A percentile compares a stretch with the other conserved stretches of the same genome.
These are phyloP conservation scores for Nothophoma quercina DNA, from an alignment of 2,329 filamentous ascomycete species.

Conservation along the genomic window DNA sequence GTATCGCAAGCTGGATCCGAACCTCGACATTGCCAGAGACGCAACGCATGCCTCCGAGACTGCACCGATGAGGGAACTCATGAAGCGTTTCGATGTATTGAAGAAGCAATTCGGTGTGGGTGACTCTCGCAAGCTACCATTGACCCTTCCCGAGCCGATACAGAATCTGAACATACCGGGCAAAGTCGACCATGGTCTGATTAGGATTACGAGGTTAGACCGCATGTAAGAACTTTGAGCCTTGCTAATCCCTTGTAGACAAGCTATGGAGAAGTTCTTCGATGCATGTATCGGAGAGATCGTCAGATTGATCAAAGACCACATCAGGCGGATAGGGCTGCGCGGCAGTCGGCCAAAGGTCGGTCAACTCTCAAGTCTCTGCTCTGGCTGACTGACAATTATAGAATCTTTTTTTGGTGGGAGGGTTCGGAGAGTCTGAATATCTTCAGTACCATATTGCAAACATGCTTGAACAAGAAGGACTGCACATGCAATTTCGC, in stretches of 20 bases:
- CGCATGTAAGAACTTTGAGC: neutral
- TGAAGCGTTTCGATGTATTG: constrained; percentile 30
- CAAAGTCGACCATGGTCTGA: constrained; percentile 25
- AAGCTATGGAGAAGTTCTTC: constrained; percentile 34
- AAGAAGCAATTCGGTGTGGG: constrained; percentile 29
- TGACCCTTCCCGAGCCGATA: constrained; percentile 29
- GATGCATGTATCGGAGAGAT: constrained; percentile 29
- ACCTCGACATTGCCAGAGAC: constrained; percentile 22
- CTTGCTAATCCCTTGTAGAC: neutral
- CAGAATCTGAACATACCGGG: constrained; percentile 22
- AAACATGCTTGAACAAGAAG: constrained; percentile 12
- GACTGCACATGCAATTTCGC: constrained; percentile 21
- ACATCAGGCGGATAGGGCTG: constrained; percentile 26
- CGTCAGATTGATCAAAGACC: constrained; percentile 28
- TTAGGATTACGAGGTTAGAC: constrained; percentile 20
- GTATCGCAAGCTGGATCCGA: constrained; percentile 30
- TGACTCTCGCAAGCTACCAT: constrained; percentile 19
- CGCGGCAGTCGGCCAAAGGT: constrained; percentile 23
- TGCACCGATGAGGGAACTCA: constrained; percentile 27
- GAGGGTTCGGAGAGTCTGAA: constrained; percentile 27
- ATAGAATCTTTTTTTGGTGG: constrained; percentile 30
- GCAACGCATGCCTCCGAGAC: constrained; percentile 28
- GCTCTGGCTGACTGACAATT: neutral
- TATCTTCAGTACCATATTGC: constrained; percentile 24
- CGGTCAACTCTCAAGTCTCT: neutral